Base-by-base conservation (phyloP, 768 basidiomycete genomes). In the Tricholoma furcatifolium region DNA sequence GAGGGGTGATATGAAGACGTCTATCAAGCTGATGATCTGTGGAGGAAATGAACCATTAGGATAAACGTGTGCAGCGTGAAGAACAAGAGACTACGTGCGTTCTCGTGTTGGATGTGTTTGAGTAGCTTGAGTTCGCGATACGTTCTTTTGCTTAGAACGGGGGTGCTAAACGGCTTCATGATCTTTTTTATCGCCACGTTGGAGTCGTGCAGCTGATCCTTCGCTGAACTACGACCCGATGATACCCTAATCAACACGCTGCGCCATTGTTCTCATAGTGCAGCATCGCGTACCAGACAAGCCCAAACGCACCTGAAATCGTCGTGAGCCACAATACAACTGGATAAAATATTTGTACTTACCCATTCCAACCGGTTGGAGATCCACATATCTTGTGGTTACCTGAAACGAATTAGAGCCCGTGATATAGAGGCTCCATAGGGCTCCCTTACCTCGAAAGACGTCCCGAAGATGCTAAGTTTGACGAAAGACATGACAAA, bases 151-250 rank as follows among this genome's bases (percentile, higher is more conserved):
- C 87, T 88, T 62, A 99, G 79, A n/a, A 99, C 97, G 17, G 97
- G 95, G 6, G 97, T 98, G 67, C 89, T 91, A 76, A 99, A 99
- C 6, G 97, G 97, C 71, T 99, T 99, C 96, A 98, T 98, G 78
- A 98, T 99, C 85, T 98, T 98, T 84, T 99, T 99, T 77, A 99
- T 95, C 65, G 97, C 97, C 52, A 96, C 95, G 15, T 92, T 90
- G 42, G 93, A 83, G 38, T 85, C 89, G 8, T 93, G 96, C 50
- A 98, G 83, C 71, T 98, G 95, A 69, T 96, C 91, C 70, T 94
- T 95, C 31, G 93, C 89, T 15, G 93, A 95, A 64, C 94, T 96
- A 61, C 20, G 48, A 36, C 34, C 36, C 31, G 10, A 39, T 45
- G 46, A 46, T 50, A 51, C 20, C 36, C 55, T 47, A 49, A 35